These are phyloP conservation scores for Colletotrichum filicis DNA, from an alignment of 2,329 filamentous ascomycete species.

Conservation along the genomic window DNA sequence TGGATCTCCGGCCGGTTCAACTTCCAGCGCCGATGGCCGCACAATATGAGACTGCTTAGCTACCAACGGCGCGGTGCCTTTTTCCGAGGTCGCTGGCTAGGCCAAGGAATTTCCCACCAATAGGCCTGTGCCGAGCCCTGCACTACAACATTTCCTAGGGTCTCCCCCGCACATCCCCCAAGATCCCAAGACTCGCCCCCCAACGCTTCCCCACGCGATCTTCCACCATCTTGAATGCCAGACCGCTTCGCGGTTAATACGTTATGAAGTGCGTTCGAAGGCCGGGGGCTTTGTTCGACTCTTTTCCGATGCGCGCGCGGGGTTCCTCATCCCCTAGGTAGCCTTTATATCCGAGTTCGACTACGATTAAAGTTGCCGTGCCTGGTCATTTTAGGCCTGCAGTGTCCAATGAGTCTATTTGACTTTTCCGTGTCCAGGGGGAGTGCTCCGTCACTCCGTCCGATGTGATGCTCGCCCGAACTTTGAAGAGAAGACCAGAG, in stretches of 20 bases:
- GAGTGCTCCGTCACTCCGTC: constrained; percentile 2
- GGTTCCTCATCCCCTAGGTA: background rate
- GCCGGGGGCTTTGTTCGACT: constrained; percentile 8
- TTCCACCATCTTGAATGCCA: constrained; percentile 4
- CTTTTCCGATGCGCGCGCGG: background rate
- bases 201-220: constrained; percentile 26
- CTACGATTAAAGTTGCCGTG: background rate
- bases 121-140: constrained; percentile 19
- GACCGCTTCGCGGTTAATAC: constrained; percentile 8
- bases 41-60: background rate
- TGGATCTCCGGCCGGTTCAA: background rate
- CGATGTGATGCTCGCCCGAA: constrained; percentile 16
- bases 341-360: constrained; percentile 17
- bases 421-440: constrained; percentile 10
- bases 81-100: constrained; percentile 17
- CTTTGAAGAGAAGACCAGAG: background rate
- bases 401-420: background rate
- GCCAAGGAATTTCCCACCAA: constrained; percentile 27
- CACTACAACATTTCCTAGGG: constrained; percentile 17
- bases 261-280: background rate
- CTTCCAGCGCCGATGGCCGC: background rate
- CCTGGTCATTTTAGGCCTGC: background rate
- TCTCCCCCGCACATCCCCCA: constrained; percentile 25
- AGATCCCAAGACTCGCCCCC: background rate
- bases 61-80: constrained; percentile 16